Percentiles rank a stretch among this genome's conserved stretches.
phyloP scores from a whole-genome alignment of 768 basidiomycete species.

The Naganishia vishniacii region DNA sequence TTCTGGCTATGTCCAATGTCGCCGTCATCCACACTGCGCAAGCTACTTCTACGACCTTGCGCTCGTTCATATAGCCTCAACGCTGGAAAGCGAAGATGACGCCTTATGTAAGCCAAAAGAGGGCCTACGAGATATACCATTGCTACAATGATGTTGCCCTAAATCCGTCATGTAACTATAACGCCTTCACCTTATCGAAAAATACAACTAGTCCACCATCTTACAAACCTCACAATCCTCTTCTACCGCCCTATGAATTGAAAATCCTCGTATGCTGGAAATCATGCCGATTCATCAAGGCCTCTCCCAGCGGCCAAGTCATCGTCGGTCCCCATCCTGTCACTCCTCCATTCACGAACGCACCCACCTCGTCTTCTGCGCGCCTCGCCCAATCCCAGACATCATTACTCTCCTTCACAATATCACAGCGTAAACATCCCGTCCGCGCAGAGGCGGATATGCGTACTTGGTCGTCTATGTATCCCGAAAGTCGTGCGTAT shows the following conservation, averaged over 20 bases:
- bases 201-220: too few relatives aligned
- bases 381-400: background rate
- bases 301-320: constrained; percentile 95
- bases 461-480: background rate
- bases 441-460: background rate
- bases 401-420: background rate
- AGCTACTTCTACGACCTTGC: too few relatives aligned
- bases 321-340: constrained; percentile 62
- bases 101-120: too few relatives aligned
- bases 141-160: too few relatives aligned
- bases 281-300: constrained; percentile 83
- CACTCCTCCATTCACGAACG: constrained; percentile 42
- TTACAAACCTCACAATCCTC: too few relatives aligned
- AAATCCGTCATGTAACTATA: too few relatives aligned
- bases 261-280: constrained; percentile 93
- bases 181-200: too few relatives aligned
- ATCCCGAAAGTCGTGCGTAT: constrained; percentile 60
- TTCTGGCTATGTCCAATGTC: too few relatives aligned
- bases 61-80: too few relatives aligned
- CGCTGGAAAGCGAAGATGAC: too few relatives aligned
- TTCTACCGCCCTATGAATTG: constrained; percentile 57
- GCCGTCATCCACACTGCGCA: too few relatives aligned
- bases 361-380: background rate
- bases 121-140: too few relatives aligned
- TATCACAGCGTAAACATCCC: background rate